Evolutionary conservation across 2,329 filamentous ascomycete genomes (phyloP).

Genomic region (Hawksworthiomyces lignivorus): DNA sequence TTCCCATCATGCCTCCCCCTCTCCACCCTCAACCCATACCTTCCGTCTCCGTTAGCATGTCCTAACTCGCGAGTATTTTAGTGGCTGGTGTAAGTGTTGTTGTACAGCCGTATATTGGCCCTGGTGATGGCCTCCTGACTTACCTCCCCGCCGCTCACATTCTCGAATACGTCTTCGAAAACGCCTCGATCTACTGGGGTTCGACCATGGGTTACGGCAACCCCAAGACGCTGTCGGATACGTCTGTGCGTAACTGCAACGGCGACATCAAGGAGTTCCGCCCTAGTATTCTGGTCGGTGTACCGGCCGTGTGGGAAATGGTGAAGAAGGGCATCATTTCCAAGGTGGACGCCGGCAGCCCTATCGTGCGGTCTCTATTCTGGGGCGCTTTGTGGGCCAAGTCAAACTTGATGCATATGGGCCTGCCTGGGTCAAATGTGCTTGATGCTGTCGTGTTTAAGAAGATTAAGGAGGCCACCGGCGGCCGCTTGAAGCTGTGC

Average conservation of each 20-base stretch:
- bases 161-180: constrained; percentile 86
- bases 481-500: constrained; percentile 70
- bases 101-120: constrained; percentile 68
- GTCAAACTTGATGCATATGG: constrained; percentile 40
- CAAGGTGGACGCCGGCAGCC: constrained; percentile 64
- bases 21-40: background rate
- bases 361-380: constrained; percentile 68
- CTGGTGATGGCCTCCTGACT: constrained; percentile 70
- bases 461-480: constrained; percentile 85
- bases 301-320: constrained; percentile 84
- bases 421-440: constrained; percentile 57
- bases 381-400: constrained; percentile 51
- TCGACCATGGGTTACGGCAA: constrained; percentile 85
- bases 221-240: constrained; percentile 75
- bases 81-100: constrained; percentile 72
- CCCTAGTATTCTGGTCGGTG: constrained; percentile 76
- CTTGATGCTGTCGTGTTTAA: constrained; percentile 79
- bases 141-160: constrained; percentile 86
- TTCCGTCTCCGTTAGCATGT: background rate
- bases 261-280: constrained; percentile 82
- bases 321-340: constrained; percentile 82
- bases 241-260: constrained; percentile 74
- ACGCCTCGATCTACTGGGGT: constrained; percentile 75
- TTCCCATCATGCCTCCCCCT: no score
- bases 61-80: no score